Evolutionary conservation across 768 basidiomycete species (phyloP).

Genomic region (Amylocystis lapponica): DNA sequence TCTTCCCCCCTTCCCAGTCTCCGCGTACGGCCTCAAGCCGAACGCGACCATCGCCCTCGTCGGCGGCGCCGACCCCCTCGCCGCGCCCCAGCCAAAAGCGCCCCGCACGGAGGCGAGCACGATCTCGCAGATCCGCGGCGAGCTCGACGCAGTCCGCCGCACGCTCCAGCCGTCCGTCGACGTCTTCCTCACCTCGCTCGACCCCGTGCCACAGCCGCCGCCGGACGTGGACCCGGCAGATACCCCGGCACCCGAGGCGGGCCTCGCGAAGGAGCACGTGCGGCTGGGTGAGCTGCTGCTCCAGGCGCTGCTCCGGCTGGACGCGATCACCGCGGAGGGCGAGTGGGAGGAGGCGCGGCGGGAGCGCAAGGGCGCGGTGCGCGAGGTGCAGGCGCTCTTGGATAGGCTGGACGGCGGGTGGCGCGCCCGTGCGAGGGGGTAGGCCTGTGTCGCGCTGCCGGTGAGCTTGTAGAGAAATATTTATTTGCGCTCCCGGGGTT

Average conservation of each 20-base stretch:
- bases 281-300: slow-evolving; percentile 78
- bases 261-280: slow-evolving; percentile 38
- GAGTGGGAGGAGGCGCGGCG: slow-evolving; percentile 75
- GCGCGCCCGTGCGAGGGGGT: slow-evolving; percentile 22
- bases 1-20: slow-evolving; percentile 40
- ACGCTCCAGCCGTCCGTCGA: slow-evolving; percentile 54
- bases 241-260: neutral
- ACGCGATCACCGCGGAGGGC: slow-evolving; percentile 68
- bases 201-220: slow-evolving; percentile 12
- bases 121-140: slow-evolving; percentile 49
- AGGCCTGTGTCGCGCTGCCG: too few relatives aligned
- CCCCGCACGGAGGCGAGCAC: slow-evolving; percentile 44
- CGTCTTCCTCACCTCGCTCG: slow-evolving; percentile 40
- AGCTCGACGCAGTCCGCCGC: slow-evolving; percentile 44
- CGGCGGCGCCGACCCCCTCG: slow-evolving; percentile 33
- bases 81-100: slow-evolving; percentile 20
- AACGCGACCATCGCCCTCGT: slow-evolving; percentile 71
- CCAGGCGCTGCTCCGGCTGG: slow-evolving; percentile 82
- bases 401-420: slow-evolving; percentile 76
- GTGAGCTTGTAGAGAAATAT: too few relatives aligned
- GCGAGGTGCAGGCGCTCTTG: slow-evolving; percentile 75
- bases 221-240: slow-evolving; percentile 14
- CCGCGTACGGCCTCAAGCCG: slow-evolving; percentile 66
- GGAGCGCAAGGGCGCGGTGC: slow-evolving; percentile 83
- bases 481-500: too few relatives aligned